phyloP scores from a whole-genome alignment of 345 rosid genomes.

The Erysimum cheiranthoides region DNA sequence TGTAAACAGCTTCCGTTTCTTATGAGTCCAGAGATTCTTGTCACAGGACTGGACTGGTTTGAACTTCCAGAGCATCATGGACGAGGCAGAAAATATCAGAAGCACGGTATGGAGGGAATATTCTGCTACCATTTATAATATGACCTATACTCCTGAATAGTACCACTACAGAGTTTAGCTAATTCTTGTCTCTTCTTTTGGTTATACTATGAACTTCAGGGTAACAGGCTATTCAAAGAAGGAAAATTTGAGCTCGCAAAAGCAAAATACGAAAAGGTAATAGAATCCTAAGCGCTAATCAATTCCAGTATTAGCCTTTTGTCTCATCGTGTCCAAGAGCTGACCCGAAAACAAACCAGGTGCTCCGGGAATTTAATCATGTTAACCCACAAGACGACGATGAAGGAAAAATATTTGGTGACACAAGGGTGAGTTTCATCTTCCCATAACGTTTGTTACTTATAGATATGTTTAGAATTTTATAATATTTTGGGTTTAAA shows the following conservation, averaged over 20 bases:
- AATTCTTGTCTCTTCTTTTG: slow-evolving; percentile 19
- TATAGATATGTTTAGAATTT: not conserved
- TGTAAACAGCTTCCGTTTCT: slow-evolving; percentile 17
- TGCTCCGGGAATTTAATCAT: slow-evolving; percentile 96
- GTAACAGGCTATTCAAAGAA: slow-evolving; percentile 93
- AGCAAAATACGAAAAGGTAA: slow-evolving; percentile 96
- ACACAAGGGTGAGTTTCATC: slow-evolving; percentile 65
- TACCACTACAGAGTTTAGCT: slow-evolving; percentile 26
- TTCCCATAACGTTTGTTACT: slow-evolving; percentile 19
- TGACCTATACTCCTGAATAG: slow-evolving; percentile 1
- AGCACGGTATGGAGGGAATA: slow-evolving; percentile 61
- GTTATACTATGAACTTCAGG: slow-evolving; percentile 59
- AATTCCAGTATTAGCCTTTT: slow-evolving; percentile 26
- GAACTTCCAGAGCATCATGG: slow-evolving; percentile 88
- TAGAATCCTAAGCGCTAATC: not conserved
- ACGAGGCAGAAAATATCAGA: slow-evolving; percentile 87
- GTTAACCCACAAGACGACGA: slow-evolving; percentile 97
- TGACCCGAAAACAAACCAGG: slow-evolving; percentile 50
- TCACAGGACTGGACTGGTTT: slow-evolving; percentile 98
- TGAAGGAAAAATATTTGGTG: slow-evolving; percentile 82
- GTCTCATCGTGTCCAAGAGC: slow-evolving; percentile 21
- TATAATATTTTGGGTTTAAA: not conserved
- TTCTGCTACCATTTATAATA: not conserved
- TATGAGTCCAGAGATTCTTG: slow-evolving; percentile 9
- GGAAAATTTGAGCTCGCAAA: slow-evolving; percentile 95